Conservation (phyloP, 2,329 filamentous ascomycete genomes). For the Alternaria infectoria region DNA sequence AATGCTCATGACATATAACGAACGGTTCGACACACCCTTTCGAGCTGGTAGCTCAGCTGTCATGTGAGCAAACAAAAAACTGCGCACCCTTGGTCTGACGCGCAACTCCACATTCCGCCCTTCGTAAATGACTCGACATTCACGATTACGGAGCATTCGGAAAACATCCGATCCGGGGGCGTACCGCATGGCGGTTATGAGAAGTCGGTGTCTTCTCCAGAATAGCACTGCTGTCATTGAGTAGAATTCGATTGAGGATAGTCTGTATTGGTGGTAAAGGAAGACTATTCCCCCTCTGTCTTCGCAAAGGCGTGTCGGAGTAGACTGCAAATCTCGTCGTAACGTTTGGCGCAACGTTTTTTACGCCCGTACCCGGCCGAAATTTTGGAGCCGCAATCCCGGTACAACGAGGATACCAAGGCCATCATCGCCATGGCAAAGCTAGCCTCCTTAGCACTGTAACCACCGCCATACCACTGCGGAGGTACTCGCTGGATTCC, state of each 20-base stretch:
- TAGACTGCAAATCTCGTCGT: constrained; percentile 54
- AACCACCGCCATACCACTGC: background rate
- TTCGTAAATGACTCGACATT: background rate
- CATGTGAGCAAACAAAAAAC: constrained; percentile 8
- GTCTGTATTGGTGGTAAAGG: background rate
- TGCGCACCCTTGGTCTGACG: background rate
- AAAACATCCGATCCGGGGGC: background rate
- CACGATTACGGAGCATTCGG: background rate
- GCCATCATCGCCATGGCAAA: constrained; percentile 61
- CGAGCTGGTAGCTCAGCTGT: background rate
- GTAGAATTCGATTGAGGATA: background rate
- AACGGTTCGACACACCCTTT: background rate
- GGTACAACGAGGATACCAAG: constrained; percentile 54
- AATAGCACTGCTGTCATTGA: constrained; percentile 7
- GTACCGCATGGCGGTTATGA: background rate
- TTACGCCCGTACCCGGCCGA: constrained; percentile 26
- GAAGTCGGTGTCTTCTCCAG: background rate
- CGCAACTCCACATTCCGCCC: constrained; percentile 11
- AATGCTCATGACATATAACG: background rate
- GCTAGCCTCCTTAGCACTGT: constrained; percentile 7
- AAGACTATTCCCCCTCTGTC: constrained; percentile 15
- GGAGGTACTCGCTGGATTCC: constrained; percentile 29
- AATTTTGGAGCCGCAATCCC: constrained; percentile 41
- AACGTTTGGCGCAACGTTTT: constrained; percentile 47
- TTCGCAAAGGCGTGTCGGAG: constrained; percentile 40